These are phyloP conservation scores for Podospora australis DNA, from an alignment of 495 filamentous ascomycete genomes.

Conservation along the genomic window DNA sequence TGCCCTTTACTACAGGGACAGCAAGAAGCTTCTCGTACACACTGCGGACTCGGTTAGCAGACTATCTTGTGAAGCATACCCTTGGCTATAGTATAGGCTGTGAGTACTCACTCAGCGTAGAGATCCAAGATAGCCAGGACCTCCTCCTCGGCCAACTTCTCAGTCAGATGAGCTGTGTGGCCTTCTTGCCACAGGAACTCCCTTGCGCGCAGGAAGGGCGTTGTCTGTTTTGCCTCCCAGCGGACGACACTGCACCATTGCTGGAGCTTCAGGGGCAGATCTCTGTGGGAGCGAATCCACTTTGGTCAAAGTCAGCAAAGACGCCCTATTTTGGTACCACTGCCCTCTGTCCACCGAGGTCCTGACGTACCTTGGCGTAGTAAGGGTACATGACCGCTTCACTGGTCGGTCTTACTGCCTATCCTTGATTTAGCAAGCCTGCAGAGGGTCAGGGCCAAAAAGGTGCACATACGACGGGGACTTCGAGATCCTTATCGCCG, in stretches of 20 bases:
- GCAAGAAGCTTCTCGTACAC: constrained; percentile 91
- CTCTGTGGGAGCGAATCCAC: constrained; percentile 91
- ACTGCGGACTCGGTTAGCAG: constrained; percentile 21
- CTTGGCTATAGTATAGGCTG: not conserved
- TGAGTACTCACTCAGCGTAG: no score
- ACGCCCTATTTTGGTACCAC: no score
- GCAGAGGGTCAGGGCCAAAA: no score
- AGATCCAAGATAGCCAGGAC: constrained; percentile 54
- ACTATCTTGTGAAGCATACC: not conserved
- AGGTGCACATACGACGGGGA: no score
- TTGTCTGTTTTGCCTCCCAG: constrained; percentile 98
- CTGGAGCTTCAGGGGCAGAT: constrained; percentile 81
- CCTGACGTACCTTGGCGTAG: no score
- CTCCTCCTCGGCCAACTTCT: constrained; percentile 70
- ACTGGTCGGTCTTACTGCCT: constrained; percentile 92
- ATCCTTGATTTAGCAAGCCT: no score
- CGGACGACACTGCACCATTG: constrained; percentile 98
- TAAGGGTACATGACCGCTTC: constrained; percentile 72
- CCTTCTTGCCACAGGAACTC: constrained; percentile 99
- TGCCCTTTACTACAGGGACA: constrained; percentile 78
- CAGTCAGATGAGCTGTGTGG: constrained; percentile 87
- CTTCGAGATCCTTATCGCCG: constrained; percentile 84
- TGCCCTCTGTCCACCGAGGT: no score
- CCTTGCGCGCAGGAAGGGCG: constrained; percentile 84
- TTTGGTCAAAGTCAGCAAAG: constrained; percentile 86